phyloP scores from a whole-genome alignment of 768 basidiomycete genomes.

The Goffeauzyma gilvescens region DNA sequence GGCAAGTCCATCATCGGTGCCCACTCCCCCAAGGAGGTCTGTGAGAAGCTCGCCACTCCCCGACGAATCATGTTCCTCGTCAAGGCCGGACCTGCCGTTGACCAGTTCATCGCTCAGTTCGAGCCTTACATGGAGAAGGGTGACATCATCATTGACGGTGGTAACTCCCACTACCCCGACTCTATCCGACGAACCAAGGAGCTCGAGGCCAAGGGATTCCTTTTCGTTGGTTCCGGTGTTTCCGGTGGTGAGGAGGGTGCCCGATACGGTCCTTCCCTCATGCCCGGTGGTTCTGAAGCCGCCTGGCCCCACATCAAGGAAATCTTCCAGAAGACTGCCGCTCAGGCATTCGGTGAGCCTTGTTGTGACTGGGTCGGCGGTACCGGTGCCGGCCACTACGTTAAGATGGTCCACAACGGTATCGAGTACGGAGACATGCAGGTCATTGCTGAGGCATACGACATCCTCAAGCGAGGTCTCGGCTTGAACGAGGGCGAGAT shows the following conservation, averaged over 20 bases:
- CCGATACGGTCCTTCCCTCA: constrained; percentile 82
- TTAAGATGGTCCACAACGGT: constrained; percentile 99
- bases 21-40: constrained; percentile 77
- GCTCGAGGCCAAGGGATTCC: constrained; percentile 79
- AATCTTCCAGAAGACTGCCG: constrained; percentile 96
- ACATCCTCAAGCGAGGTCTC: constrained; percentile 83
- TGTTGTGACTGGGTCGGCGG: constrained; percentile 99
- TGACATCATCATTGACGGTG: constrained; percentile 98
- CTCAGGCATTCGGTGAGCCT: constrained; percentile 81
- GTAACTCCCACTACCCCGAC: constrained; percentile 98
- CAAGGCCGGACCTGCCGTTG: constrained; percentile 91
- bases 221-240: constrained; percentile 96
- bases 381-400: constrained; percentile 75
- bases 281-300: constrained; percentile 87
- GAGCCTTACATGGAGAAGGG: constrained; percentile 76
- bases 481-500: constrained; percentile 73
- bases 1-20: constrained; percentile 92
- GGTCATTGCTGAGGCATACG: constrained; percentile 94
- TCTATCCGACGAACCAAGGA: constrained; percentile 84
- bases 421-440: constrained; percentile 99
- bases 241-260: constrained; percentile 99
- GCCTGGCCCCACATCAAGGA: constrained; percentile 96
- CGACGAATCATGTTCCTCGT: constrained; percentile 97
- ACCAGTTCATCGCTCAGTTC: constrained; percentile 79
- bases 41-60: constrained; percentile 76